Conservation (phyloP, 2,329 filamentous ascomycete species). For the Lachnellula suecica region DNA sequence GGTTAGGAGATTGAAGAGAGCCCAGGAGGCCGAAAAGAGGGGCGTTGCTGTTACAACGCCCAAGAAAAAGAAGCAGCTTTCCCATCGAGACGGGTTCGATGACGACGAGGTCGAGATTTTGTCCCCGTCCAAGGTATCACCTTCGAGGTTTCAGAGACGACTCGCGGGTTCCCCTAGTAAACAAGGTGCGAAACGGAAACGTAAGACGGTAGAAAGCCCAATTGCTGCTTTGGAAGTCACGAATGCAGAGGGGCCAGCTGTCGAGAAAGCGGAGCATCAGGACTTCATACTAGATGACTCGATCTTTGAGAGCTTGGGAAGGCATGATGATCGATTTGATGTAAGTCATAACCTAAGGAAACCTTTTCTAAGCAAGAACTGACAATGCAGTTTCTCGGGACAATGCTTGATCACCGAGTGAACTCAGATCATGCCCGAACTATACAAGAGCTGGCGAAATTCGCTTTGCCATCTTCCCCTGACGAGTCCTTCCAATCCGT, state of each 20-base stretch:
- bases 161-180: slow-evolving; percentile 59
- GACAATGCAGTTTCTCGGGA: slow-evolving; percentile 30
- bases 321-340: slow-evolving; percentile 41
- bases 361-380: not conserved
- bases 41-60: slow-evolving; percentile 50
- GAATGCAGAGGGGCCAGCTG: slow-evolving; percentile 19
- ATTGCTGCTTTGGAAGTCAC: slow-evolving; percentile 49
- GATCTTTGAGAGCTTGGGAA: slow-evolving; percentile 37
- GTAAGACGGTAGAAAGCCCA: slow-evolving; percentile 65
- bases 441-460: slow-evolving; percentile 66
- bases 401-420: slow-evolving; percentile 33
- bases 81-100: slow-evolving; percentile 75
- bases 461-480: slow-evolving; percentile 64
- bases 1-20: slow-evolving; percentile 39
- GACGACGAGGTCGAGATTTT: slow-evolving; percentile 46
- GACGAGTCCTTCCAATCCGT: slow-evolving; percentile 62
- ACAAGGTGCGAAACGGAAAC: slow-evolving; percentile 62
- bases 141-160: slow-evolving; percentile 40
- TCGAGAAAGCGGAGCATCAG: slow-evolving; percentile 15
- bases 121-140: slow-evolving; percentile 48
- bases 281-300: slow-evolving; percentile 28
- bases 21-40: slow-evolving; percentile 42
- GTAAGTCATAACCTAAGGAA: slow-evolving; percentile 25
- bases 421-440: slow-evolving; percentile 55
- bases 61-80: slow-evolving; percentile 58